Evolutionary conservation across 768 basidiomycete species (phyloP).

Genomic region (Termitomyces eurrhizus): DNA sequence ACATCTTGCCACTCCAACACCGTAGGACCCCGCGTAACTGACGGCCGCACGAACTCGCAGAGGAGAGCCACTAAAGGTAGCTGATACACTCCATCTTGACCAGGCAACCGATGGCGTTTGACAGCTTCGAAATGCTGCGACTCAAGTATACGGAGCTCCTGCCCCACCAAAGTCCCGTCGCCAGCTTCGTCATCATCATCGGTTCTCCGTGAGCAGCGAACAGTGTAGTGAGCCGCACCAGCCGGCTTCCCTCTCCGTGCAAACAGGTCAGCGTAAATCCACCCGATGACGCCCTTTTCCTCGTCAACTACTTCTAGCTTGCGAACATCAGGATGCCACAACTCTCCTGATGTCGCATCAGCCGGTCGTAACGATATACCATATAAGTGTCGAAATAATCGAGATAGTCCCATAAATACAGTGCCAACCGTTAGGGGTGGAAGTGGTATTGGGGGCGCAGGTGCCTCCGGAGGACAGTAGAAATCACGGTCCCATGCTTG

Average conservation of each 20-base stretch:
- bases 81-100: slow-evolving; percentile 71
- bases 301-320: slow-evolving; percentile 95
- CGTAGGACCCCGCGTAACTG: slow-evolving; percentile 58
- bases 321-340: slow-evolving; percentile 85
- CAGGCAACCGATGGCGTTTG: slow-evolving; percentile 55
- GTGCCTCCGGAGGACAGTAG: slow-evolving; percentile 79
- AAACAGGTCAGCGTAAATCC: slow-evolving; percentile 94
- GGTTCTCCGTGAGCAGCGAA: slow-evolving; percentile 87
- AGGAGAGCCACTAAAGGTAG: slow-evolving; percentile 89
- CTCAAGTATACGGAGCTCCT: slow-evolving; percentile 37
- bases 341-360: slow-evolving; percentile 68
- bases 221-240: slow-evolving; percentile 97
- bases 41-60: slow-evolving; percentile 78
- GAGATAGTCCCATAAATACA: slow-evolving; percentile 79
- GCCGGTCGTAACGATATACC: slow-evolving; percentile 80
- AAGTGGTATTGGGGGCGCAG: slow-evolving; percentile 68
- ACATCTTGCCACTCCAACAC: slow-evolving; percentile 91
- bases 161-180: slow-evolving; percentile 47
- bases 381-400: slow-evolving; percentile 82
- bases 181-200: slow-evolving; percentile 84
- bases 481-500: slow-evolving; percentile 98
- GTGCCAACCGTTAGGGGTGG: slow-evolving; percentile 84
- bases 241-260: slow-evolving; percentile 78
- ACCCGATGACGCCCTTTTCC: slow-evolving; percentile 79
- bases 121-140: slow-evolving; percentile 63